Evolutionary conservation across 768 basidiomycete genomes (phyloP), one percentile per base, ranked within the genome.

Genomic region (Trichaptum fuscoviolaceum): DNA sequence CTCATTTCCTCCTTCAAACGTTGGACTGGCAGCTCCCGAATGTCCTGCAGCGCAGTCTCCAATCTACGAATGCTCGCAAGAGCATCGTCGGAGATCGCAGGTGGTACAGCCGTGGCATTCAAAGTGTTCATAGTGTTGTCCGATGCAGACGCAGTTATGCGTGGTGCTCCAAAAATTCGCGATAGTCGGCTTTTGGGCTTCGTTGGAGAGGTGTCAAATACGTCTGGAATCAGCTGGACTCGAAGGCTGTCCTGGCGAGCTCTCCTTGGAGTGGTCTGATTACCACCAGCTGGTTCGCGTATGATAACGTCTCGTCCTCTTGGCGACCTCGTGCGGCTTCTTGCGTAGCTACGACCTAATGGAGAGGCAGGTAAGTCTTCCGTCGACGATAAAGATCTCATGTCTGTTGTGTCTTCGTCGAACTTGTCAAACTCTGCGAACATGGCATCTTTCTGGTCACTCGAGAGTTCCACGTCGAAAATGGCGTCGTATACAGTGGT

Each of bases 1-100:
- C 87, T 91, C 85, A 95, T 89, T 75, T 94, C 91, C 1, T 89
- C 88, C 75, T 85, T 89, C 42, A 95, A 77, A 68, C 77, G 82
- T 36, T 84, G 81, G 23, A 92, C 84, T 7, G 92, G 91, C 68
- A 91, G 69, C 58, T 84, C 81, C 34, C 82, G 81, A 59, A 90
- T 82, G 63, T 87, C 85, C 60, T 91, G 88, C 66, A 92, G 71
- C 66, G 91, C 71, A 25, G 77, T 74, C 74, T 93, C 90, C 57
- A 93, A 73, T 66, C 82, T 80, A 69, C 77, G 84, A 63, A 87
- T 66, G 34, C 79, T 83, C 7, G 78, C 77, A 67, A 84, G 86
- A 7, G 80, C 72, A 63, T 71, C 76, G n/a, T 77, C 75, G 52
- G 73, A 57, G 30, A 68, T 71, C 52, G 67, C 63, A 24, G 69